Evolutionary conservation across 768 basidiomycete species (phyloP), one percentile per base, ranked within the genome.

Genomic region (Russula abietina): DNA sequence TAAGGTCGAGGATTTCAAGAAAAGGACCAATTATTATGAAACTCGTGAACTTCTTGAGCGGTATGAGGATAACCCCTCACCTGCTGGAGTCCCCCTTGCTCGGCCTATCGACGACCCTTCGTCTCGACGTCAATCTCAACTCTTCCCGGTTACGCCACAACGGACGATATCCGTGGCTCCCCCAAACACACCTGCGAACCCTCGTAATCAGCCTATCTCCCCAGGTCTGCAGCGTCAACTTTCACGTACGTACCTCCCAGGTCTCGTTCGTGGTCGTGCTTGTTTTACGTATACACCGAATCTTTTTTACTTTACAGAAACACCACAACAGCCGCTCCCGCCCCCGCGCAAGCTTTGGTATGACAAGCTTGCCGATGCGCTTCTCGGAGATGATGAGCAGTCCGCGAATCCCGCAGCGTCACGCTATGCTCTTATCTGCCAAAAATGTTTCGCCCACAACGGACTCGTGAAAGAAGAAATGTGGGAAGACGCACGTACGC

Each of bases 1-100:
- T 26, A 93, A 91, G 70, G 83, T 99, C 41, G 93, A 96, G 66
- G 95, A 97, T 68, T 91, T 98, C 68, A 99, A 99, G 81, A 93
- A 93, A 78, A 93, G 91, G 73, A 98, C 95, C 2, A 96, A 98
- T 68, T 99, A 91, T 74, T 92, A 99, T 71, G 84, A 84, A 12
- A 99, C 94, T 32, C 86, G 90, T 57, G 91, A 88, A 68, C 79
- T 99, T 50, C 79, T 99, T 19, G 93, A 96, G 71, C 84, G 86
- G 61, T 98, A 97, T 69, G 96, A 96, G 66, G 90, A 89, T 41
- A 69, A 75, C 19, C 71, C 79, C 2, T 63, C 71, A 1, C n/a
- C n/a, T n/a, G 72, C 68, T 28, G 51, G 69, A 12, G 4, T 22
- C 9, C 77, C 80, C 1, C 78, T 68, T 5, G 75, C 80, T 11